Evolutionary conservation across 148 eudicot species (phyloP), one percentile per base, ranked within the genome.

Genomic region (Vaccinium darrowii): DNA sequence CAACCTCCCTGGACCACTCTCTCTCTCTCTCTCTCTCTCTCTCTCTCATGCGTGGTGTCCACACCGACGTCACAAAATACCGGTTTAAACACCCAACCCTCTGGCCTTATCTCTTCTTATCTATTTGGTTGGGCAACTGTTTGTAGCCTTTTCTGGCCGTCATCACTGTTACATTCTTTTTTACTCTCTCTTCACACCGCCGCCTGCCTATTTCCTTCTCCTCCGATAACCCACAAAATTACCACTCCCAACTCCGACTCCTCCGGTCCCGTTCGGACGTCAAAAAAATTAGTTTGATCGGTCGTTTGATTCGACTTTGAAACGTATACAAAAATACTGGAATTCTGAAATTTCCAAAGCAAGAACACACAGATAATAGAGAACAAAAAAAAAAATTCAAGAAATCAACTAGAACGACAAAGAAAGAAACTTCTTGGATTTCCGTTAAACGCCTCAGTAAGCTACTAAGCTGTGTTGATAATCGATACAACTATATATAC

Each of bases 71-170:
- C 84, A 52, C 58, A 82, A 27, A 25, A 69, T 5, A 82, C 77
- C 77, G 36, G 77, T 18, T 52, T 50, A 13, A 3, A 51, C 43
- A 16, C 84, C 76, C n/a, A 25, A 71, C n/a, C 30, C 84, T 15
- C 65, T 6, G 1, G 2, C 63, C 84, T 83, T 83, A 83, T 83
- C 84, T 52, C 25, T 76, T 81, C 73, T 83, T 54, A 71, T 73
- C 84, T 27, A 18, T 15, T 19, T 16, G 0, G 27, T 80, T 16
- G 13, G 58, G 39, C 8, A 25, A 47, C 54, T 54, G 18, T 53
- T 2, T 52, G 4, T 0, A 78, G 36, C 50, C 43, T 5, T 8
- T 15, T 2, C 1, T 8, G 71, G 12, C 47, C 21, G 7, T 62
- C 67, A 33, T 19, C 18, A 1, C 57, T 30, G 84, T 73, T 36